These are phyloP conservation scores for Picochlorum sp. DNA, from an alignment of 139 green algal species.

Conservation along the genomic window DNA sequence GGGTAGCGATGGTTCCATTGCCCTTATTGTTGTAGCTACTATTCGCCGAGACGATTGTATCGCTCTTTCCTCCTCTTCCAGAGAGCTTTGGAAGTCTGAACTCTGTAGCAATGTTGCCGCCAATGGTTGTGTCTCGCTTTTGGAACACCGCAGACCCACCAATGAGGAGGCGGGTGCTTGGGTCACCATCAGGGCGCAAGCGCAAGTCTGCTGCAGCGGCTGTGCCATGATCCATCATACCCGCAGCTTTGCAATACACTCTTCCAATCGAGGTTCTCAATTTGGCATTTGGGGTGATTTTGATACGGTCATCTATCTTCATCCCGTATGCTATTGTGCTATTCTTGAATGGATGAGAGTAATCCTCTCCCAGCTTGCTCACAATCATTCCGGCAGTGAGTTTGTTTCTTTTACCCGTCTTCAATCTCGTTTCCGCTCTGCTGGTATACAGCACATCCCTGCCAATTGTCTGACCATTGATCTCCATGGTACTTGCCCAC, in stretches of 20 bases:
- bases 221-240: slow-evolving; percentile 20
- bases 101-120: slow-evolving; percentile 49
- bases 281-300: slow-evolving; percentile 31
- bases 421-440: slow-evolving; percentile 48
- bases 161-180: slow-evolving; percentile 41
- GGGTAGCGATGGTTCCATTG: slow-evolving; percentile 13
- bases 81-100: slow-evolving; percentile 26
- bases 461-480: slow-evolving; percentile 59
- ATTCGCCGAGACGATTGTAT: slow-evolving; percentile 23
- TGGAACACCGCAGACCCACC: slow-evolving; percentile 53
- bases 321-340: slow-evolving; percentile 29
- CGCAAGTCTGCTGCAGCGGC: slow-evolving; percentile 22
- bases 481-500: slow-evolving; percentile 36
- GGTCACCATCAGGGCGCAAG: slow-evolving; percentile 26
- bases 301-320: slow-evolving; percentile 47
- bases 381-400: slow-evolving; percentile 27
- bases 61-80: slow-evolving; percentile 16
- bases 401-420: slow-evolving; percentile 30
- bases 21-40: slow-evolving; percentile 30
- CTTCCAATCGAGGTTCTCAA: slow-evolving; percentile 20
- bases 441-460: slow-evolving; percentile 60
- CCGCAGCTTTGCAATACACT: slow-evolving; percentile 22
- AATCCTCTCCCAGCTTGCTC: slow-evolving; percentile 39
- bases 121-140: slow-evolving; percentile 46
- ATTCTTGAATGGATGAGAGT: slow-evolving; percentile 27